Percentiles rank a stretch among this genome's conserved stretches.
Conservation (phyloP, 495 filamentous ascomycete genomes). For the Neurospora cerealis region DNA sequence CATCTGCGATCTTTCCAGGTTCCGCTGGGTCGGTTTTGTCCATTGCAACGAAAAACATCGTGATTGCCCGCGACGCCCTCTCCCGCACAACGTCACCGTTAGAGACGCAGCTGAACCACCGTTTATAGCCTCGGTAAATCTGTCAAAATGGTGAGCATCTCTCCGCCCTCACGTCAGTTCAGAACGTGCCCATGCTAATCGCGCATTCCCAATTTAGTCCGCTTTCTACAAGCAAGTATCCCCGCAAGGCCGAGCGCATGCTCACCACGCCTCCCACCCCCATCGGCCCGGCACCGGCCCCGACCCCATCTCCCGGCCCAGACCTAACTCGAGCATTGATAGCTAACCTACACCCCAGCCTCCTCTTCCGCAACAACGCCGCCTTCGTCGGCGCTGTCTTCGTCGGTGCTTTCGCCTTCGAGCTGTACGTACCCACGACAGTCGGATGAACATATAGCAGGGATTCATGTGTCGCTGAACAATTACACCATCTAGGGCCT, state of each 20-base stretch:
- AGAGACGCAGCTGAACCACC: background rate
- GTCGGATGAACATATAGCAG: background rate
- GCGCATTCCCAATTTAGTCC: slow-evolving; percentile 30
- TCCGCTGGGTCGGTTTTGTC: slow-evolving; percentile 7
- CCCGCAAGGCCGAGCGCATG: slow-evolving; percentile 4
- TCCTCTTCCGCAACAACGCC: slow-evolving; percentile 74
- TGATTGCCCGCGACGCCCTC: slow-evolving; percentile 4
- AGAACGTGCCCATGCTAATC: slow-evolving; percentile 15
- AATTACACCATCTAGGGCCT: slow-evolving; percentile 45
- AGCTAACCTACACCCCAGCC: slow-evolving; percentile 43
- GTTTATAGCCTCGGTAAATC: slow-evolving; percentile 1
- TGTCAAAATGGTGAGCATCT: slow-evolving; percentile 29
- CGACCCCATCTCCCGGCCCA: background rate
- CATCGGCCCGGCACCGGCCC: background rate
- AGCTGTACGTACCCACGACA: slow-evolving; percentile 58
- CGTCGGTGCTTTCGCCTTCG: slow-evolving; percentile 75
- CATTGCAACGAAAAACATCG: slow-evolving; percentile 14
- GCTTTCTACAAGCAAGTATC: slow-evolving; percentile 72
- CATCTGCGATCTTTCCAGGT: slow-evolving; percentile 17
- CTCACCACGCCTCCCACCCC: background rate
- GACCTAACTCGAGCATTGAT: slow-evolving; percentile 3
- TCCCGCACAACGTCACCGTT: slow-evolving; percentile 8
- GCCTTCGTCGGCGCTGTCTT: slow-evolving; percentile 83
- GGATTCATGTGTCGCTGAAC: slow-evolving; percentile 13
- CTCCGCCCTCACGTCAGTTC: background rate